Evolutionary conservation across 768 basidiomycete species (phyloP), one percentile per base, ranked within the genome.

Genomic region (Xerocomellus amylosporus): DNA sequence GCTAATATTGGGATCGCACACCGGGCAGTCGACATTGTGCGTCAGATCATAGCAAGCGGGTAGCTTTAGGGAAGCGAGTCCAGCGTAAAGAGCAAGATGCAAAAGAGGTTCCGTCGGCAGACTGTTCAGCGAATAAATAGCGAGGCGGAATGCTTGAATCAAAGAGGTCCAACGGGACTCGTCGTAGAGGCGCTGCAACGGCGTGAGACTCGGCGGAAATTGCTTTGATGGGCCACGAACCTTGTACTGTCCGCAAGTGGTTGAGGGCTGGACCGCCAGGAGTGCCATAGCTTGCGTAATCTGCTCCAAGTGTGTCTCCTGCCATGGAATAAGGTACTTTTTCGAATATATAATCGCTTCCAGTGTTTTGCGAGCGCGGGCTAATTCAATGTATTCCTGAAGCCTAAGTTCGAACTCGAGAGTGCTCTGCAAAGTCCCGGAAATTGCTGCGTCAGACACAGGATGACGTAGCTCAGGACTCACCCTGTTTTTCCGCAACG

Each of bases 331-430:
- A 5, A 99, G 79, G 66, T 97, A 77, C 70, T 90, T 96, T 70
- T 82, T 80, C 17, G 82, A 79, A 72, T 98, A 97, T 1, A 82
- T 77, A 58, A 98, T 93, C 9, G 97, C 97, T 50, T 90, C 88
- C 42, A 75, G 64, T 10, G 74, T 76, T 67, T 86, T 84, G 34
- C 83, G 70, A 4, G 77, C 73, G 34, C 97, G 79, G 33, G 86
- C 83, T 6, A 99, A 79, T 72, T 99, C 97, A 65, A 98, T 94
- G 69, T 88, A 98, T 72, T 98, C 93, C 72, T 99, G 97, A 39
- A 97, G 79, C 42, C 97, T 85, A 44, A 99, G 83, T 60, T 94
- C 90, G 71, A 98, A 98, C 75, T 99, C 97, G 41, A 99, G 84
- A 9, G 92, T 88, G 73, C 88, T 93, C 94, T 98, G 71, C 43